Evolutionary conservation across 495 filamentous ascomycete species (phyloP), one percentile per base, ranked within the genome.

Genomic region (Aspergillus ostianus): DNA sequence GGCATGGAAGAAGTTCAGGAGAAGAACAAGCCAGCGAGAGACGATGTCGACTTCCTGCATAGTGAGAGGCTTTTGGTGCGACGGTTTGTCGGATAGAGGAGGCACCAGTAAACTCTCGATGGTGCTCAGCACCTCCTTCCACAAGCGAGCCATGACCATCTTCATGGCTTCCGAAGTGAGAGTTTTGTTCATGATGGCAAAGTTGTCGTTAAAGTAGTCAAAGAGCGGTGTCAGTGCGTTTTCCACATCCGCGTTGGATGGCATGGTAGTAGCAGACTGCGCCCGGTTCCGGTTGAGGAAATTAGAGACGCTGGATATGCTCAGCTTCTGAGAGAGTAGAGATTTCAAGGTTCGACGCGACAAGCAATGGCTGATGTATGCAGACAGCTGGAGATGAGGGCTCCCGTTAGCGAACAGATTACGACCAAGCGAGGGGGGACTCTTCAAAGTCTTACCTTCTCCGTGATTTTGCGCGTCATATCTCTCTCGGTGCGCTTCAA

Each of bases 161-260:
- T 90, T 83, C 94, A 99, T 96, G 49, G 95, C 93, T 53, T 91
- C 85, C 36, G 89, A 87, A 2, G 95, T 98, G 29, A 99, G 80
- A 1, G 93, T 97, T 71, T 92, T 85, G 74, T 97, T 96, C 91
- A 99, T 94, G 68, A 97, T 97, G 44, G 92, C 93, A 67, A 99
- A 99, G 67, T 99, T 99, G 70, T 97, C 95, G 69, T 98, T 91
- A 68, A 99, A 98, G 70, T 99, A 99, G 56, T 86, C 85, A 64
- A 97, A 95, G n/a, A 99, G 82, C 3, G 93, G 91, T 58, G 87
- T 87, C 10, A 99, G 75, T 4, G 91, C 92, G 61, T 87, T 87
- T 62, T 89, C 87, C 46, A 97, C 81, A 46, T 98, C 92, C 0
- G 78, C 80, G 29, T 85, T 79, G 0, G 89, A 88, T 6, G 91